These are phyloP conservation scores for Helenozyma rhizophorensis DNA, from an alignment of 805 yeast species.

Conservation along the genomic window DNA sequence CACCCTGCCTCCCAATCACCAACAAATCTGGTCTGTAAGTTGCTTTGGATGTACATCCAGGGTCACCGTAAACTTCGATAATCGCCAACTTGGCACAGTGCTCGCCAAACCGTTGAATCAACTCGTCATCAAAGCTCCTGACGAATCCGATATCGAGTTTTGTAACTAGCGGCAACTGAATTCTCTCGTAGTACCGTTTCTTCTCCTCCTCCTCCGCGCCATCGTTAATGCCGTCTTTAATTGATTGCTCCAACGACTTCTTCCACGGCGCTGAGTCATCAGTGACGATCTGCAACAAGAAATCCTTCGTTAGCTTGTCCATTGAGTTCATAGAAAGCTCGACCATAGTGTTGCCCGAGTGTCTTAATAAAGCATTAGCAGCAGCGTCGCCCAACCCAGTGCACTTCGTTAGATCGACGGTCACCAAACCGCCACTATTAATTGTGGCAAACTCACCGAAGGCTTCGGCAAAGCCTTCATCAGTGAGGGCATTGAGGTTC, in stretches of 20 bases:
- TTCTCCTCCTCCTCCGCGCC: background rate
- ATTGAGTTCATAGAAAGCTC: conserved; percentile 73
- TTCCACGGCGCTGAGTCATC: conserved; percentile 23
- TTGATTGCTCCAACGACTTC: conserved; percentile 17
- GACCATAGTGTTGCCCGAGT: conserved; percentile 61
- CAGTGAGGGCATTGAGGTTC: conserved; percentile 60
- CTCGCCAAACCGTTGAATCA: conserved; percentile 52
- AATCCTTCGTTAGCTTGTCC: conserved; percentile 47
- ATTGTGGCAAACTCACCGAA: conserved; percentile 50
- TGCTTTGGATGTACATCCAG: conserved; percentile 58
- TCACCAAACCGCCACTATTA: conserved; percentile 53
- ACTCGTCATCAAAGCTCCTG: conserved; percentile 65
- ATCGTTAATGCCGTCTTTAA: conserved; percentile 9
- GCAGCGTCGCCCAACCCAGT: conserved; percentile 60
- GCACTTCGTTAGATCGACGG: conserved; percentile 63
- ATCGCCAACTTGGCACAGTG: conserved; percentile 60
- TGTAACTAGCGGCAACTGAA: conserved; percentile 54
- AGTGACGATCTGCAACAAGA: conserved; percentile 46
- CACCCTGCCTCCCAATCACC: conserved; percentile 64
- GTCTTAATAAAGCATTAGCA: conserved; percentile 53
- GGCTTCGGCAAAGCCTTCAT: conserved; percentile 57
- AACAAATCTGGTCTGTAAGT: conserved; percentile 49
- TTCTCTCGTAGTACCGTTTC: conserved; percentile 13
- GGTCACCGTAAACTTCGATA: conserved; percentile 79
- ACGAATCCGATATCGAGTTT: conserved; percentile 78